Conservation (phyloP, 192 early-diverging fungal species). For the Thamnidium elegans region DNA sequence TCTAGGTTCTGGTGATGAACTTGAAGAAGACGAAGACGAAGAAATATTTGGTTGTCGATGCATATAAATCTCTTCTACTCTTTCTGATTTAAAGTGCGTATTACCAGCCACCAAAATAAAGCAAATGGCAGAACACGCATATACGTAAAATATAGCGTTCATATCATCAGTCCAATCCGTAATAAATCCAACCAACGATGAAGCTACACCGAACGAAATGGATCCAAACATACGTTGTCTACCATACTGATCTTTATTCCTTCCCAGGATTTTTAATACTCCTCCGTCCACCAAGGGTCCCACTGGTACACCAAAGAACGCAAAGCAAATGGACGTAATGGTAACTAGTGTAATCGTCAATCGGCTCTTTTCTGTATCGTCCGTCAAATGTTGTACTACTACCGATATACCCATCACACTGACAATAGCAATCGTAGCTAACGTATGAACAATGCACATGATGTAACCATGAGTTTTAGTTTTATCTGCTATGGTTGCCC, state of each 20-base stretch:
- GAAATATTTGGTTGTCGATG: not conserved
- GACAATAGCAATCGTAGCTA: slow-evolving; percentile 38
- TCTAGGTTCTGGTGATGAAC: not conserved
- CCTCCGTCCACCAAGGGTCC: slow-evolving; percentile 46
- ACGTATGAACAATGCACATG: slow-evolving; percentile 39
- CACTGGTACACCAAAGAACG: slow-evolving; percentile 47
- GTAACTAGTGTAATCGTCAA: slow-evolving; percentile 33
- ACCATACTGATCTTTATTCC: slow-evolving; percentile 45
- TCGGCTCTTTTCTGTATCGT: slow-evolving; percentile 14
- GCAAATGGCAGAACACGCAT: slow-evolving; percentile 34
- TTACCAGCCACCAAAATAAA: slow-evolving; percentile 32
- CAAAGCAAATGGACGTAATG: slow-evolving; percentile 40
- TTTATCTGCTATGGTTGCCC: slow-evolving; percentile 43
- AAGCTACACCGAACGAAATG: slow-evolving; percentile 39
- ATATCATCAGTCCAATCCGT: slow-evolving; percentile 39
- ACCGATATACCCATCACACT: slow-evolving; percentile 41
- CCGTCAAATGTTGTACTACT: slow-evolving; percentile 22
- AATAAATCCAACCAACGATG: slow-evolving; percentile 33
- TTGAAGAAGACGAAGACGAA: not conserved
- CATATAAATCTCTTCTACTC: not conserved
- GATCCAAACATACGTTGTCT: slow-evolving; percentile 47
- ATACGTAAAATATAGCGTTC: slow-evolving; percentile 44
- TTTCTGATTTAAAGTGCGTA: slow-evolving; percentile 36
- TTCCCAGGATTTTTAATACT: slow-evolving; percentile 42
- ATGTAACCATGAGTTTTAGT: slow-evolving; percentile 42